phyloP scores from a whole-genome alignment of 352 stramenopile genomes.

The Nothophytophthora sp. region DNA sequence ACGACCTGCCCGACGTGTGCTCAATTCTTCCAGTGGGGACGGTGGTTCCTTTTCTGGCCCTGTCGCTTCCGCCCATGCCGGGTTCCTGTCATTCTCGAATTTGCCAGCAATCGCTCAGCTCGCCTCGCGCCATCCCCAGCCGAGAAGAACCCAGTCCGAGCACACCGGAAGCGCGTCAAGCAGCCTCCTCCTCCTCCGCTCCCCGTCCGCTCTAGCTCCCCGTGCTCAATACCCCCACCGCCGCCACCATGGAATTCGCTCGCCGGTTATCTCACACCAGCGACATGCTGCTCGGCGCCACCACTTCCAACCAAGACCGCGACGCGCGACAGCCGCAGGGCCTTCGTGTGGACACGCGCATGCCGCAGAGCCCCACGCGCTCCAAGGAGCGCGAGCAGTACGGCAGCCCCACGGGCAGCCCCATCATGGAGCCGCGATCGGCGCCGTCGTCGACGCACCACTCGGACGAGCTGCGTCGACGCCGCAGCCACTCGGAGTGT shows the following conservation, averaged over 20 bases:
- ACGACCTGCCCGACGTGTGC: too few relatives aligned
- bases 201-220: too few relatives aligned
- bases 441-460: slow-evolving; percentile 32
- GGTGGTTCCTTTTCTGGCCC: slow-evolving; percentile 19
- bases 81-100: slow-evolving; percentile 36
- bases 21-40: slow-evolving; percentile 10
- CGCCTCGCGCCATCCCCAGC: slow-evolving; percentile 8
- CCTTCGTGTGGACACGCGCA: slow-evolving; percentile 58
- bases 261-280: slow-evolving; percentile 35
- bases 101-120: slow-evolving; percentile 20
- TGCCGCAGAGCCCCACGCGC: slow-evolving; percentile 26
- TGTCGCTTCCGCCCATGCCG: slow-evolving; percentile 5
- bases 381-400: slow-evolving; percentile 22
- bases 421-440: slow-evolving; percentile 18
- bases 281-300: slow-evolving; percentile 34
- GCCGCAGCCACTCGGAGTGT: slow-evolving; percentile 81
- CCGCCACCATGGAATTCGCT: slow-evolving; percentile 44
- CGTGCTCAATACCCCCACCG: too few relatives aligned
- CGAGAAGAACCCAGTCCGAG: slow-evolving; percentile 5
- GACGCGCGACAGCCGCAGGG: slow-evolving; percentile 22
- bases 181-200: too few relatives aligned
- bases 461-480: slow-evolving; percentile 48
- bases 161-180: neutral
- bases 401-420: slow-evolving; percentile 18
- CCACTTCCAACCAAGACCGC: slow-evolving; percentile 10